Conservation (phyloP, 2,329 filamentous ascomycete genomes). For the Ilyonectria robusta region DNA sequence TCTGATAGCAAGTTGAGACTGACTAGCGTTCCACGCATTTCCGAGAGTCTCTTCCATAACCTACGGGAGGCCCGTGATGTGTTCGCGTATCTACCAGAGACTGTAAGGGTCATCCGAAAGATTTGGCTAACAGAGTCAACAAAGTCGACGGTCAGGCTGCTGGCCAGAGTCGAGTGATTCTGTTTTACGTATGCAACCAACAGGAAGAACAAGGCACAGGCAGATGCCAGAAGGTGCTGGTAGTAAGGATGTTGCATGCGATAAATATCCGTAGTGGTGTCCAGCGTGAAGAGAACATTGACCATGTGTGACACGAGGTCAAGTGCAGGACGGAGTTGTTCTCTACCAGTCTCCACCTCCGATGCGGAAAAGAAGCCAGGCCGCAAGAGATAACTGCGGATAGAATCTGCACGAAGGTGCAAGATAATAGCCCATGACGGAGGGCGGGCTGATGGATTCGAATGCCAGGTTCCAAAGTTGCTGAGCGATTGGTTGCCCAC, state of each 20-base stretch:
- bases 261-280: conserved; percentile 16
- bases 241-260: conserved; percentile 22
- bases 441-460: not conserved
- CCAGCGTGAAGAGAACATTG: conserved; percentile 9
- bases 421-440: conserved; percentile 11
- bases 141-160: conserved; percentile 1
- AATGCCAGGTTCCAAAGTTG: conserved; percentile 2
- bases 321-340: not conserved
- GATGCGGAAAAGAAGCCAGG: conserved; percentile 7
- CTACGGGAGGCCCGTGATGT: conserved; percentile 6
- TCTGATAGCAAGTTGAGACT: not conserved
- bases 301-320: conserved; percentile 5
- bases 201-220: conserved; percentile 1
- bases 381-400: not conserved
- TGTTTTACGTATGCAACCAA: conserved; percentile 14
- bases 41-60: not conserved
- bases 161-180: not conserved
- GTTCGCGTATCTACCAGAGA: not conserved
- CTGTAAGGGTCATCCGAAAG: conserved; percentile 1
- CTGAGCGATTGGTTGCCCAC: conserved; percentile 32
- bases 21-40: not conserved
- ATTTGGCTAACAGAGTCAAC: conserved; percentile 4
- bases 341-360: conserved; percentile 4
- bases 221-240: conserved; percentile 10
- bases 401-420: conserved; percentile 5